A percentile compares a stretch with the other conserved stretches of the same genome.
These are phyloP conservation scores for Cenococcum geophilum DNA, from an alignment of 495 filamentous ascomycete species.

Conservation along the genomic window DNA sequence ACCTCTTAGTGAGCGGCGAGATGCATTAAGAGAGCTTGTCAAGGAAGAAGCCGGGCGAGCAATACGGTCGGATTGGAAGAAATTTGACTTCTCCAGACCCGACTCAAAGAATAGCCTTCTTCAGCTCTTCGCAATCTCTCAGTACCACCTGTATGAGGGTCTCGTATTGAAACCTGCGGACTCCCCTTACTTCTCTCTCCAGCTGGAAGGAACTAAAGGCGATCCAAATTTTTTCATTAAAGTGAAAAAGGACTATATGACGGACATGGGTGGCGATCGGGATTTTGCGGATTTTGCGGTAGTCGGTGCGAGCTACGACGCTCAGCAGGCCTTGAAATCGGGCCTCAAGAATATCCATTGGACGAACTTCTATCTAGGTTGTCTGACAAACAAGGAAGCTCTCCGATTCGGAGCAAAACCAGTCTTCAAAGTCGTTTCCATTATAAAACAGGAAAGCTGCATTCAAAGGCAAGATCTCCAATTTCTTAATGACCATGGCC, in stretches of 20 bases:
- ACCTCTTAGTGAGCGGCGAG: conserved; percentile 55
- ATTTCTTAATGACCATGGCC: conserved; percentile 48
- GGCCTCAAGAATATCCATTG: conserved; percentile 50
- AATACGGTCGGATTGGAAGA: conserved; percentile 53
- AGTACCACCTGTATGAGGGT: conserved; percentile 63
- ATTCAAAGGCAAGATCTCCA: conserved; percentile 47
- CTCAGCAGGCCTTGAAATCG: conserved; percentile 48
- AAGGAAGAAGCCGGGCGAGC: conserved; percentile 52
- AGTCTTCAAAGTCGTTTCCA: conserved; percentile 58
- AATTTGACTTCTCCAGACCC: conserved; percentile 53
- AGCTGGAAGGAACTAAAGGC: conserved; percentile 36
- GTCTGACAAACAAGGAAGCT: conserved; percentile 65
- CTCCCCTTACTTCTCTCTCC: conserved; percentile 61
- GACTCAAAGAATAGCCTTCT: conserved; percentile 48
- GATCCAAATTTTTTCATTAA: conserved; percentile 55
- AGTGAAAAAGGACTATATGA: conserved; percentile 87
- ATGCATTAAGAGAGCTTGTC: conserved; percentile 53
- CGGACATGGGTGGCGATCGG: conserved; percentile 67
- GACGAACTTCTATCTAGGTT: conserved; percentile 77
- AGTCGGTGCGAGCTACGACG: conserved; percentile 62
- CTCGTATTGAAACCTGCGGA: conserved; percentile 72
- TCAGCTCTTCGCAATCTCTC: conserved; percentile 57
- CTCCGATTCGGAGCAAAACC: conserved; percentile 52
- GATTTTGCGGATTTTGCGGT: conserved; percentile 80
- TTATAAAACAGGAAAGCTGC: conserved; percentile 44